Evolutionary conservation across 768 basidiomycete genomes (phyloP).

Genomic region (Mrakia frigida): DNA sequence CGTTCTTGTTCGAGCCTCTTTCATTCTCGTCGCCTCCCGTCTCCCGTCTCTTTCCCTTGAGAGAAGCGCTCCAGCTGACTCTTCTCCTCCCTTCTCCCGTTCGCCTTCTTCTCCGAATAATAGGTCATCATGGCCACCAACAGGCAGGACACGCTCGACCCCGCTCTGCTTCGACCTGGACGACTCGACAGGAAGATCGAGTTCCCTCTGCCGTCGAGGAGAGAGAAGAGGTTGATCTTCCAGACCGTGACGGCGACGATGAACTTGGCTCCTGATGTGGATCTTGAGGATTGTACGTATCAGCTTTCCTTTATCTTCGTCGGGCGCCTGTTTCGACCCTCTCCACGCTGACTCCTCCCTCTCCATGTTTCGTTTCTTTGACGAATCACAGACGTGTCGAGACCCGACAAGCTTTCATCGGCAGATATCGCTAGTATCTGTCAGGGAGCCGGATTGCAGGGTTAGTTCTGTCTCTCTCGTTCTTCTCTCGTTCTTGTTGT

Average conservation of each 20-base stretch:
- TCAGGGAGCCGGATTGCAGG: constrained; percentile 95
- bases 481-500: not conserved
- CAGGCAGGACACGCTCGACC: constrained; percentile 95
- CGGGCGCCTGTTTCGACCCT: too few relatives aligned
- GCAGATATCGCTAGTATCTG: constrained; percentile 94
- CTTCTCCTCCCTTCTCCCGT: too few relatives aligned
- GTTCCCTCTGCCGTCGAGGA: constrained; percentile 86
- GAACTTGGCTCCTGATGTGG: constrained; percentile 96
- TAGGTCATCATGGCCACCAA: constrained; percentile 99
- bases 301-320: too few relatives aligned
- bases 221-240: constrained; percentile 95
- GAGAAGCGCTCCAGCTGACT: too few relatives aligned
- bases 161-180: constrained; percentile 92
- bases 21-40: too few relatives aligned
- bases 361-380: not conserved
- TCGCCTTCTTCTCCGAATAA: not conserved
- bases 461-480: constrained; percentile 40
- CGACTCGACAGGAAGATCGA: constrained; percentile 98
- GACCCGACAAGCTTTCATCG: constrained; percentile 90
- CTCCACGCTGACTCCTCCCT: not conserved
- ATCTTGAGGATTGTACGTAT: constrained; percentile 89
- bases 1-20: not conserved
- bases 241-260: constrained; percentile 95
- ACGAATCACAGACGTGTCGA: constrained; percentile 69
- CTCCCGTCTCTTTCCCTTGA: too few relatives aligned